A percentile compares a stretch with the other conserved stretches of the same genome.
These are phyloP conservation scores for Sarcodon sp. DNA, from an alignment of 768 basidiomycete genomes.

Conservation along the genomic window DNA sequence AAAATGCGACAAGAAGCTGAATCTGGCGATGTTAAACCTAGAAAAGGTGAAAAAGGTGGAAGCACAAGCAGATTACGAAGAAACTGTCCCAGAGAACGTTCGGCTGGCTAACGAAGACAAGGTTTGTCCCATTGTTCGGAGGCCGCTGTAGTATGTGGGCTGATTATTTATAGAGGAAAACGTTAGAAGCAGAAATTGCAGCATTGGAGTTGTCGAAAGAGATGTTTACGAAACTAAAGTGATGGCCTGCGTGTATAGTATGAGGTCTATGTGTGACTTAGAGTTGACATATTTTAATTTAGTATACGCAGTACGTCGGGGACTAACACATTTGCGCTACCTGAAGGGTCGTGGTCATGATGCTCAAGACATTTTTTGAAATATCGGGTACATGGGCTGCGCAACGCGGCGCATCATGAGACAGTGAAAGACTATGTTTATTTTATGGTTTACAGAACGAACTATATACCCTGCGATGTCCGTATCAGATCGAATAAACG, in stretches of 20 bases:
- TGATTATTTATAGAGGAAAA: constrained; percentile 40
- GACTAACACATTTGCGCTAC: no score
- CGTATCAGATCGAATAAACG: no score
- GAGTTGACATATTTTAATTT: no score
- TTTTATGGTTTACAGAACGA: no score
- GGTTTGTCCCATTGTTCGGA: constrained; percentile 29
- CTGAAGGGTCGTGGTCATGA: no score
- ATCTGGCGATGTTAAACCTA: constrained; percentile 52
- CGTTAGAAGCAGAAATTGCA: constrained; percentile 67
- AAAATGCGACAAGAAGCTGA: constrained; percentile 85
- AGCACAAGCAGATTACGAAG: constrained; percentile 63
- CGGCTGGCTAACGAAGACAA: constrained; percentile 67
- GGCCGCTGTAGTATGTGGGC: neutral
- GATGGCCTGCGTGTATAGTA: constrained; percentile 3
- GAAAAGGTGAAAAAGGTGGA: constrained; percentile 70
- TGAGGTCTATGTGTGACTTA: no score
- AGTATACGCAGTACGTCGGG: no score
- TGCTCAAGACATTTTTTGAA: no score
- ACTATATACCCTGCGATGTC: no score
- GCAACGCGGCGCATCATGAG: no score
- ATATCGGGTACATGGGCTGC: no score
- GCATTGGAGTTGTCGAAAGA: constrained; percentile 58
- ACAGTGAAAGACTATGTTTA: no score
- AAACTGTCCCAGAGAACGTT: constrained; percentile 71
- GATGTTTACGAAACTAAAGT: constrained; percentile 65